These are phyloP conservation scores for Kwoniella shivajii DNA, from an alignment of 1,284 basidiomycete genomes.

Conservation along the genomic window DNA sequence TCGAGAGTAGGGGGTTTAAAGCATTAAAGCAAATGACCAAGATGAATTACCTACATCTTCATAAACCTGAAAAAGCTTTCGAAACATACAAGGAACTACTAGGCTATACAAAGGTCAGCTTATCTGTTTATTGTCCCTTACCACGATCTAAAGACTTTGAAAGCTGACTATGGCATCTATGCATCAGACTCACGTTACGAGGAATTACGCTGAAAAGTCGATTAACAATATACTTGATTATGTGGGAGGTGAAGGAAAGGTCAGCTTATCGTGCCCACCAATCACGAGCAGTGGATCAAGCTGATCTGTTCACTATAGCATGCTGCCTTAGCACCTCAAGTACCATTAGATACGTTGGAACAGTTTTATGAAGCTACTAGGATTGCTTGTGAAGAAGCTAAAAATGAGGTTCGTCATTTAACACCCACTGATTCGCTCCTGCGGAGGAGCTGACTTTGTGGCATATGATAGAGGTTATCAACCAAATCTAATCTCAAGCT, in stretches of 20 bases:
- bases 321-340: constrained; percentile 54
- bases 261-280: constrained; percentile 54
- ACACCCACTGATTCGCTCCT: not conserved
- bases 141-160: not conserved
- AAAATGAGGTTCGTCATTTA: constrained; percentile 76
- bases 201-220: constrained; percentile 83
- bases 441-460: not conserved
- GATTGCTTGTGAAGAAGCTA: constrained; percentile 83
- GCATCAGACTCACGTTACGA: constrained; percentile 45
- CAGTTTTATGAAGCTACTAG: constrained; percentile 94
- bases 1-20: constrained; percentile 98
- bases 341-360: constrained; percentile 86
- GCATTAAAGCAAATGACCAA: constrained; percentile 98
- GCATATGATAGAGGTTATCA: constrained; percentile 71
- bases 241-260: constrained; percentile 81
- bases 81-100: constrained; percentile 81
- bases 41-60: constrained; percentile 78
- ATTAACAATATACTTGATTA: constrained; percentile 99
- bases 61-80: constrained; percentile 79
- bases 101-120: constrained; percentile 75
- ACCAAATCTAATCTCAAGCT: constrained; percentile 96
- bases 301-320: constrained; percentile 33
- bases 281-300: constrained; percentile 17
- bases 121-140: not conserved
- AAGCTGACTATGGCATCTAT: not conserved